These are phyloP conservation scores for Fraxinus angustifolia DNA, from an alignment of 305 asterid genomes.

Conservation along the genomic window DNA sequence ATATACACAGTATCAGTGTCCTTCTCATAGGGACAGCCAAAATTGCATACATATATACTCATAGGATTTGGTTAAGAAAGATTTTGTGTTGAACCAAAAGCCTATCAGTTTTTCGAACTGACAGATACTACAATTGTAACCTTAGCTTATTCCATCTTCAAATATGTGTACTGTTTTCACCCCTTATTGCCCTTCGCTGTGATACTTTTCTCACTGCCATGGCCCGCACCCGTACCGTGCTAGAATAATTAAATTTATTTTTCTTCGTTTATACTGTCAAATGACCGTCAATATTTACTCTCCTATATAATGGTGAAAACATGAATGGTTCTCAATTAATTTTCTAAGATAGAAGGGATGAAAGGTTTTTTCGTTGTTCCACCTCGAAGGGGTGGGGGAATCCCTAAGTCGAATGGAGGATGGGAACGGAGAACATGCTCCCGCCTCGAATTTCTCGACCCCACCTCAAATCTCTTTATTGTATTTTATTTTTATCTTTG, in stretches of 20 bases:
- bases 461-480: too few species aligned
- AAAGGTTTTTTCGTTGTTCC: too few species aligned
- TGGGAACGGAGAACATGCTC: too few species aligned
- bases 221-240: background rate
- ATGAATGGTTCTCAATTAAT: background rate
- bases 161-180: background rate
- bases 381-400: too few species aligned
- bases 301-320: background rate
- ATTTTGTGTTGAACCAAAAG: background rate
- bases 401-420: too few species aligned
- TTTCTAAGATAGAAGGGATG: background rate
- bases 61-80: background rate
- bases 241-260: too few species aligned
- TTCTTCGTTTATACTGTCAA: background rate
- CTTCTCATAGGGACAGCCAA: conserved; percentile 47
- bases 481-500: too few species aligned
- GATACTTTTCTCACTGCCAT: background rate
- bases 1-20: conserved; percentile 32
- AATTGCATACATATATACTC: conserved; percentile 33
- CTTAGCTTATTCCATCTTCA: background rate
- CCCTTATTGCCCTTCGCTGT: background rate
- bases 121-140: background rate
- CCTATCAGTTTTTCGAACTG: background rate
- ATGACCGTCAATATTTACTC: too few species aligned
- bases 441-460: too few species aligned